phyloP scores from a whole-genome alignment of 306 rosid genomes.

The Cucumis melo region DNA sequence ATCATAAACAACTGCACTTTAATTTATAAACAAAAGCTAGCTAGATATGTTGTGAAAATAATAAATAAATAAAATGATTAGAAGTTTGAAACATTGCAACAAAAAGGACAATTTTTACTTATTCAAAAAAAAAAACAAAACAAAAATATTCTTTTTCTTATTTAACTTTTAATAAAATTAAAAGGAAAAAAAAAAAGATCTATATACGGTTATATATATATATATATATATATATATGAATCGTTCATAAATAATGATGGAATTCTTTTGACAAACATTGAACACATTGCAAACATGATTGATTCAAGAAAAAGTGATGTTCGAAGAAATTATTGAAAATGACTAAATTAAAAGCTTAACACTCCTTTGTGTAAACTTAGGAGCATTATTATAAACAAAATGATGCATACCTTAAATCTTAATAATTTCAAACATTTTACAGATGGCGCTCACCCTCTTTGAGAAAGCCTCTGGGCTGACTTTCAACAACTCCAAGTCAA shows the following conservation, averaged over 20 bases:
- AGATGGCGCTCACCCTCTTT: too few relatives aligned
- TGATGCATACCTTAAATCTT: background rate
- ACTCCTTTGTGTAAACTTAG: background rate
- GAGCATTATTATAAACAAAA: background rate
- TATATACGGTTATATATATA: too few relatives aligned
- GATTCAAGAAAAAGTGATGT: background rate
- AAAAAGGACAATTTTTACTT: background rate
- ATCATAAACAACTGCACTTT: background rate
- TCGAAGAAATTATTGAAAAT: background rate
- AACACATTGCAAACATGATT: background rate
- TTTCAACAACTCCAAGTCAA: too few relatives aligned
- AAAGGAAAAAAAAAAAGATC: background rate
- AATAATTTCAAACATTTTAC: too few relatives aligned
- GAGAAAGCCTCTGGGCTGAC: too few relatives aligned
- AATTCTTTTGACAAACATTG: background rate
- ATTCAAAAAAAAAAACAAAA: rapidly evolving
- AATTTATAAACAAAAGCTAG: too few relatives aligned
- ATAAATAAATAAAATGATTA: background rate
- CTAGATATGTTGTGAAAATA: background rate
- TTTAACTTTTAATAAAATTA: background rate
- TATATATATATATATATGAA: too few relatives aligned
- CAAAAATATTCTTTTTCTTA: background rate
- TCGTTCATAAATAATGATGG: background rate
- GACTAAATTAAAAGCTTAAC: background rate
- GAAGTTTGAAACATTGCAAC: background rate